Evolutionary conservation across 305 asterid species (phyloP).

Genomic region (Plantago lanceolata): DNA sequence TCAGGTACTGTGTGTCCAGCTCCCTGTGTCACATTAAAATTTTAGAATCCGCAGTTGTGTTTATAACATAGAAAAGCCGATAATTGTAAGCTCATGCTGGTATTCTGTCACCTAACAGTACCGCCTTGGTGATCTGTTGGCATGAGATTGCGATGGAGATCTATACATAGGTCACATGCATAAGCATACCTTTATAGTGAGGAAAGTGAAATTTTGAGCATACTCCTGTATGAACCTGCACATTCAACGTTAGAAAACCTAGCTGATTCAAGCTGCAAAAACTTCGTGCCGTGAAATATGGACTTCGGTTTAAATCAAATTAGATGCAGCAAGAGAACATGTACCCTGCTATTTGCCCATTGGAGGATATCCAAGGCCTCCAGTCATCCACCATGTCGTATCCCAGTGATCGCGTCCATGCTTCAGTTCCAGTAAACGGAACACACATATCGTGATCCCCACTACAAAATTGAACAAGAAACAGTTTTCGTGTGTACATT

Average conservation of each 20-base stretch:
- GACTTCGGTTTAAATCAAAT: neutral
- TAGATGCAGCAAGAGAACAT: neutral
- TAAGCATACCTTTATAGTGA: slow-evolving; percentile 49
- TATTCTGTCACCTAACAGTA: too few species aligned
- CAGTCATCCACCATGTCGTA: slow-evolving; percentile 38
- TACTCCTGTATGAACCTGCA: slow-evolving; percentile 45
- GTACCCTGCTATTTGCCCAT: slow-evolving; percentile 39
- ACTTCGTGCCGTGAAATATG: neutral
- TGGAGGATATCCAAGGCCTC: slow-evolving; percentile 52
- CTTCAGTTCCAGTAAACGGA: slow-evolving; percentile 59
- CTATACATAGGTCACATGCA: neutral
- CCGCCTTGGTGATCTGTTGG: too few species aligned
- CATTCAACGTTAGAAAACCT: neutral
- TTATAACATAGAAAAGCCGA: neutral
- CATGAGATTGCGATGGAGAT: too few species aligned
- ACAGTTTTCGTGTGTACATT: neutral
- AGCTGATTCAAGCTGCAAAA: neutral
- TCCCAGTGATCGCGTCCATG: slow-evolving; percentile 50
- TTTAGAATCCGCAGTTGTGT: too few species aligned
- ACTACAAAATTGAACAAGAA: slow-evolving; percentile 19
- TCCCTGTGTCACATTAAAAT: slow-evolving; percentile 28
- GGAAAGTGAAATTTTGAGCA: slow-evolving; percentile 42
- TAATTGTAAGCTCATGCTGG: too few species aligned
- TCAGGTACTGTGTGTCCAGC: slow-evolving; percentile 68
- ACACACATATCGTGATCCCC: slow-evolving; percentile 72